Evolutionary conservation across 805 yeast species (phyloP).

Genomic region (Kodamaea nitidulidarum): DNA sequence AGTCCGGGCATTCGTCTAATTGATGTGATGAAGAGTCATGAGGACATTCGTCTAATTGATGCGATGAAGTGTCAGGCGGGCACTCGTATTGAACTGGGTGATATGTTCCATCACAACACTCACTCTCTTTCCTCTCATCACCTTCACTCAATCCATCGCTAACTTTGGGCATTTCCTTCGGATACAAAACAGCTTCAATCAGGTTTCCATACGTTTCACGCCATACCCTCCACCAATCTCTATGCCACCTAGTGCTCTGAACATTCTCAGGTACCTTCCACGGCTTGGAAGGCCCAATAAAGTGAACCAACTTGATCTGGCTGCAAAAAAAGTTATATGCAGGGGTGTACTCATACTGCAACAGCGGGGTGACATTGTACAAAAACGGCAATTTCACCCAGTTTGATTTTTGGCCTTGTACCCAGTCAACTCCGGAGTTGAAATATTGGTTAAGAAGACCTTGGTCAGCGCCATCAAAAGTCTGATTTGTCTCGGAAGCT

Average conservation of each 20-base stretch:
- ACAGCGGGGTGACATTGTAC: slow-evolving; percentile 73
- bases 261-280: slow-evolving; percentile 34
- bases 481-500: slow-evolving; percentile 16
- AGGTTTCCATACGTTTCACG: slow-evolving; percentile 24
- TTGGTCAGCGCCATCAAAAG: slow-evolving; percentile 90
- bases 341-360: slow-evolving; percentile 67
- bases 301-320: slow-evolving; percentile 55
- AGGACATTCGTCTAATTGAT: too few species aligned
- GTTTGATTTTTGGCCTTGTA: slow-evolving; percentile 19
- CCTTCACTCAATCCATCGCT: too few species aligned
- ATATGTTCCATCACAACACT: too few species aligned
- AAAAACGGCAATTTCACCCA: slow-evolving; percentile 79
- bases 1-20: too few species aligned
- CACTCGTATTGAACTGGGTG: too few species aligned
- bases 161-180: too few species aligned
- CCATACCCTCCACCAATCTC: slow-evolving; percentile 41
- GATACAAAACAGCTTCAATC: slow-evolving; percentile 17
- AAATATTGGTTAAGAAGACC: slow-evolving; percentile 81
- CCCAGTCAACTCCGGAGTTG: slow-evolving; percentile 41
- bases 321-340: slow-evolving; percentile 53
- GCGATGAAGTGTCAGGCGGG: too few species aligned
- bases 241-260: slow-evolving; percentile 13
- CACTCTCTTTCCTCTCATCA: too few species aligned
- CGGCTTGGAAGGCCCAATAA: slow-evolving; percentile 62
- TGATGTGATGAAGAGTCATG: too few species aligned